Base-by-base conservation (phyloP, 345 rosid species). In the Limnanthes douglasii region DNA sequence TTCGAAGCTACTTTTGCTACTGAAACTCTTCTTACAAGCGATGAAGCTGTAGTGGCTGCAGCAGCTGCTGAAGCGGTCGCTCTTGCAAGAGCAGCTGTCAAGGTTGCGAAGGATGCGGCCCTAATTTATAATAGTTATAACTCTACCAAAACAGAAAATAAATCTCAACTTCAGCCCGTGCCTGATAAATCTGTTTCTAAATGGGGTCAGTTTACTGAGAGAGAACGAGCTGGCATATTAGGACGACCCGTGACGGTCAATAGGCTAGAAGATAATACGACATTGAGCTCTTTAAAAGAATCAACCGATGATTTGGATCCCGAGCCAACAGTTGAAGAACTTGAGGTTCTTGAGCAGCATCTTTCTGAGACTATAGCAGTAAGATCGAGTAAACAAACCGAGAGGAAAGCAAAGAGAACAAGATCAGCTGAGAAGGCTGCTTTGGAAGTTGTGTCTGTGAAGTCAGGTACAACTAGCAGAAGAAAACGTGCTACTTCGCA, bases 61-160 rank as follows among this genome's bases (percentile, higher is more conserved):
- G 93, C 93, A 21, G 84, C 95, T 18, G 78, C 90, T 19, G 95
- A 90, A 70, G 98, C 94, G 13, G 62, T 90, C 33, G 64, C 86
- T 51, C 95, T 90, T 56, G 95, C 94, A 33, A 73, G 78, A 54
- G 84, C 94, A 20, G 95, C 98, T 37, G 67, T 70, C 53, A 72
- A 70, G 63, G 60, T 78, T 59, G 93, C 95, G 0, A 80, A 74
- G 62, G 95, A 84, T 57, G 95, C 81, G 5, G 77, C 67, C 6
- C 45, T 62, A 32, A 43, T 77, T 63, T 56, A 44, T 36, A 57
- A 63, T 40, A 64, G 48, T 31, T 15, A 39, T 43, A 45, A 45
- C 41, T 58, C 73, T 19, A 15, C 40, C 21, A 55, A 50, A 31
- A 37, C 34, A 17, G 59, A 59, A 46, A 31, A 11, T 38, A 41